A percentile compares a stretch with the other conserved stretches of the same genome.
These are phyloP conservation scores for Russula olivacea DNA, from an alignment of 768 basidiomycete genomes.

Conservation along the genomic window DNA sequence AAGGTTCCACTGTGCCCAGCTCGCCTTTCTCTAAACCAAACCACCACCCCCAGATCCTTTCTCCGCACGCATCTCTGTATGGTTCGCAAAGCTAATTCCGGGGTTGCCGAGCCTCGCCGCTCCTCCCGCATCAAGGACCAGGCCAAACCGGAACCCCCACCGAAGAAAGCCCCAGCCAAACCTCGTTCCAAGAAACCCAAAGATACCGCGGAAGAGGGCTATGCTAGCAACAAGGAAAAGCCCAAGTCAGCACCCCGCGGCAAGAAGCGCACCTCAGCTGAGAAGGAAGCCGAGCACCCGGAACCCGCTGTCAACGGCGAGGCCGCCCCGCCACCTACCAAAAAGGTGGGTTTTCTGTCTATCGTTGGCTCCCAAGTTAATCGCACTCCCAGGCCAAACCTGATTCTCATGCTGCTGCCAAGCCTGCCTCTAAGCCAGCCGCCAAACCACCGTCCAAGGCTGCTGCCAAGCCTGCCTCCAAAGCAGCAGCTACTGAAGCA, in stretches of 20 bases:
- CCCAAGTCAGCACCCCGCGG: conserved; percentile 42
- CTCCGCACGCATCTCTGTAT: conserved; percentile 35
- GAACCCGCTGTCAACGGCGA: conserved; percentile 36
- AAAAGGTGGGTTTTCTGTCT: conserved; percentile 46
- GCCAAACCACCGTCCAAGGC: conserved; percentile 37
- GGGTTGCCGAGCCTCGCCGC: conserved; percentile 55
- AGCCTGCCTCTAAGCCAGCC: conserved; percentile 35
- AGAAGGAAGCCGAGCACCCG: conserved; percentile 37
- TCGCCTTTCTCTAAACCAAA: conserved; percentile 21
- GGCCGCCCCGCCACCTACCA: conserved; percentile 49
- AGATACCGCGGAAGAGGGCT: conserved; percentile 32
- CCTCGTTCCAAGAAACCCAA: conserved; percentile 47
- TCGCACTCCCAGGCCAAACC: conserved; percentile 18
- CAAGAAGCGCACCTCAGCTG: conserved; percentile 49
- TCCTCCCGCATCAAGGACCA: conserved; percentile 70
- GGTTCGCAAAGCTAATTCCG: conserved; percentile 60
- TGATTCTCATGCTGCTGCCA: conserved; percentile 25
- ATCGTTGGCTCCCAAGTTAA: neutral
- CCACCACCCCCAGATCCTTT: conserved; percentile 20
- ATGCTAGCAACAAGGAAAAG: conserved; percentile 34
- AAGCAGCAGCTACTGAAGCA: conserved; percentile 34
- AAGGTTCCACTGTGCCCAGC: conserved; percentile 21
- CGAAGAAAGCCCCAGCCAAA: conserved; percentile 60
- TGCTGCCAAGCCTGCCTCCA: conserved; percentile 34
- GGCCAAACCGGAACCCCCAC: conserved; percentile 46